Base-by-base conservation (phyloP, 2,329 filamentous ascomycete species). In the Pseudogymnoascus destructans region DNA sequence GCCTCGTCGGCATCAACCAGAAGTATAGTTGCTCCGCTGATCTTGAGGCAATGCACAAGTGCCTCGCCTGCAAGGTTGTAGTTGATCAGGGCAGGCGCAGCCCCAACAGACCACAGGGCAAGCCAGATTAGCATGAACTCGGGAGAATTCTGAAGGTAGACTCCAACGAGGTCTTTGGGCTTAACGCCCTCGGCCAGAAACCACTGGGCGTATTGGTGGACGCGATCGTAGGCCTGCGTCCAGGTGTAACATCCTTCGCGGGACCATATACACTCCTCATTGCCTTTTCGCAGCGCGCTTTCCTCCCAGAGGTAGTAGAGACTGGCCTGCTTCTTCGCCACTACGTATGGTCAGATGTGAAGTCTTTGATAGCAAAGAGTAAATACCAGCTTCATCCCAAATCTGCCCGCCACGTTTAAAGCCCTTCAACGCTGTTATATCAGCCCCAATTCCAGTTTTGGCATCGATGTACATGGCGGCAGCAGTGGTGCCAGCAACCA, bases 81-180 rank as follows among this genome's bases (percentile, higher is more conserved):
- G 67, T 89, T 89, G 67, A 89, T 84, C 70, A 86, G 77, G 0
- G 85, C 84, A 0, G 85, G 85, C 0, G 82, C 82, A 11, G 81
- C 81, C 3, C 85, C 85, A 58, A 88, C 79, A 8, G 80, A 77
- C 75, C 79, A 79, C 2, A 84, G 71, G 0, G 79, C 85, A 38
- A 87, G 66, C 79, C 84, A 85, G 2, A 78, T 77, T 55, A 86
- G 79, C 7, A 85, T 65, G 63, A 87, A 87, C 58, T 88, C 83
- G 0, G 81, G 76, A 11, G 80, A 79, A 68, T 88, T 89, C 64
- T 75, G 77, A 69, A 87, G 78, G 69, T 84, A 86, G 60, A 88
- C 74, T 3, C 77, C 80, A 0, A 87, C 82, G 1, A 86, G 72
- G 32, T 86, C 77, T 3, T 78, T 77, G 0, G 78, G 76, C 64